Evolutionary conservation across 176 grass and related monocot species (phyloP).

Genomic region (Alloteropsis semialata): DNA sequence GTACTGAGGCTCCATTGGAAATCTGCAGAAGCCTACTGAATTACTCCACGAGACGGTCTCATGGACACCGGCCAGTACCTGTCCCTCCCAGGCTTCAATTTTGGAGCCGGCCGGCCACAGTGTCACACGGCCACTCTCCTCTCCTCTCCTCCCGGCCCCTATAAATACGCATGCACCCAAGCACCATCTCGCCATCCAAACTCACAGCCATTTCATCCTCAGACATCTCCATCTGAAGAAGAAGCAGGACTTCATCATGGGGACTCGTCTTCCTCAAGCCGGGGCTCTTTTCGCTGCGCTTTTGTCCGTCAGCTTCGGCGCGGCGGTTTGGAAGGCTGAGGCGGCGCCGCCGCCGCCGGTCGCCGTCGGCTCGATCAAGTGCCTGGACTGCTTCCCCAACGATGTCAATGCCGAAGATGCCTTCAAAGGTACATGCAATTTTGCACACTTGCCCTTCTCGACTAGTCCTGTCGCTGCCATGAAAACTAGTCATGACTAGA

Average conservation of each 20-base stretch:
- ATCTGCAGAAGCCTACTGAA: background rate
- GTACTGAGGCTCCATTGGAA: slow-evolving; percentile 3
- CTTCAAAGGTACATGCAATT: slow-evolving; percentile 30
- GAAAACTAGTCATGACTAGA: background rate
- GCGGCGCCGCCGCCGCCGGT: background rate
- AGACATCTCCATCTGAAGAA: background rate
- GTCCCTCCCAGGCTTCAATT: slow-evolving; percentile 4
- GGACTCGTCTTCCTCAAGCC: slow-evolving; percentile 8
- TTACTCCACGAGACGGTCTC: slow-evolving; percentile 13
- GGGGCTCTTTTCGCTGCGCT: slow-evolving; percentile 23
- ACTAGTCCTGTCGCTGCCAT: background rate
- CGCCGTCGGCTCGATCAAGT: slow-evolving; percentile 41
- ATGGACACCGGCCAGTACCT: slow-evolving; percentile 24
- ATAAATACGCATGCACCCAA: slow-evolving; percentile 34
- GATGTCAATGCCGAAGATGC: slow-evolving; percentile 31
- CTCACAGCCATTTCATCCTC: background rate
- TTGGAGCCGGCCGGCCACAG: background rate
- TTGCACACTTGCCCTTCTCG: background rate
- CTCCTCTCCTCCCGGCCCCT: background rate
- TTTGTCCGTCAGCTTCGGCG: slow-evolving; percentile 7
- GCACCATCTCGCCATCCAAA: slow-evolving; percentile 14
- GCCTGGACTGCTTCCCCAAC: slow-evolving; percentile 41
- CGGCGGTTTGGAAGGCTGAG: background rate
- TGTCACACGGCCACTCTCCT: background rate
- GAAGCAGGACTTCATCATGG: slow-evolving; percentile 21